These are phyloP conservation scores for Vigna angularis DNA, from an alignment of 306 rosid genomes.

Conservation along the genomic window DNA sequence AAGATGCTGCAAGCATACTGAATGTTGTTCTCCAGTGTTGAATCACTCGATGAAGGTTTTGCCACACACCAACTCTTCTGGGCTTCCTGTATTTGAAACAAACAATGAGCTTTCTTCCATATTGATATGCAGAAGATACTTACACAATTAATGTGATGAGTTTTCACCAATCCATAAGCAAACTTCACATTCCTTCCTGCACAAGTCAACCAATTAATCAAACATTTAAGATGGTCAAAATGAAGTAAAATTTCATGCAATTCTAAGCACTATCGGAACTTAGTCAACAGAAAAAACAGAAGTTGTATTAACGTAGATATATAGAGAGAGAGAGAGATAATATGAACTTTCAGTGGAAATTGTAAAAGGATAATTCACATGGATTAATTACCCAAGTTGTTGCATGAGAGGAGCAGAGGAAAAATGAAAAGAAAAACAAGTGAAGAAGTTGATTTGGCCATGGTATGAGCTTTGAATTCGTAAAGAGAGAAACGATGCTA, in stretches of 20 bases:
- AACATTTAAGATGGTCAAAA: neutral
- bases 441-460: constrained; percentile 43
- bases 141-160: neutral
- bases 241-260: neutral
- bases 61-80: constrained; percentile 50
- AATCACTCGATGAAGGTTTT: constrained; percentile 41
- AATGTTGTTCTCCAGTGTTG: constrained; percentile 27
- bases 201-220: neutral
- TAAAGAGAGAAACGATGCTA: constrained; percentile 9
- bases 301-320: neutral
- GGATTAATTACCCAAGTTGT: constrained; percentile 40
- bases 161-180: constrained; percentile 39
- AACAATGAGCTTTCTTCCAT: neutral
- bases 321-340: neutral
- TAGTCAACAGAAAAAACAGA: neutral
- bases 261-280: constrained; percentile 4
- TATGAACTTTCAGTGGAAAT: neutral
- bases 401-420: constrained; percentile 31
- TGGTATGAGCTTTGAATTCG: constrained; percentile 1
- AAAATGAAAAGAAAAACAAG: constrained; percentile 34
- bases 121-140: neutral
- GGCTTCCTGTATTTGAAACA: neutral
- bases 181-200: constrained; percentile 42
- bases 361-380: neutral
- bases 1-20: constrained; percentile 34